Evolutionary conservation across 108 stramenopile species (phyloP), one percentile per base, ranked within the genome.

Genomic region (Discostella stelligeroides): DNA sequence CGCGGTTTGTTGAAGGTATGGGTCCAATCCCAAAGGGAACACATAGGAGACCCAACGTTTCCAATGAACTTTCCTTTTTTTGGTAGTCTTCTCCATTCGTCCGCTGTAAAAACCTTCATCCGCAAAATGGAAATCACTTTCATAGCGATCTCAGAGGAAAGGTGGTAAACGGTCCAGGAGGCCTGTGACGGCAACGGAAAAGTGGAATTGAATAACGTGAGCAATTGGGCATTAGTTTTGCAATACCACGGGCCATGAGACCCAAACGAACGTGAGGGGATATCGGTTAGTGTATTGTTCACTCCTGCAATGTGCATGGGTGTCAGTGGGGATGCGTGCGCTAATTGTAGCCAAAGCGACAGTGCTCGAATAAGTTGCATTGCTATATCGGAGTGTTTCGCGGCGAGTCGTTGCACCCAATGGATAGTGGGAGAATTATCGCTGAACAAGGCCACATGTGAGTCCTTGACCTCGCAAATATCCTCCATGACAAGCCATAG

Each of bases 1-100:
- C 8, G 0, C 13, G 11, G 28, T 29, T 7, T 11, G 25, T 27
- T 55, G 53, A 28, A 55, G 27, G 42, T 27, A 20, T 50, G 64
- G 64, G 64, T 65, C 64, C 34, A 65, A 29, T 50, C 64, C 64
- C 64, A 65, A 4, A 68, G 67, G 67, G 7, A 4, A 1, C 55
- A 37, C 34, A 12, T 68, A 68, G 27, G 4, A 0, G 13, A 4
- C 0, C 67, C 67, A 57, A 27, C 55, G 25, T 12, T 10, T 0
- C 67, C 67, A 68, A 58, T 68, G 38, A 23, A 40, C 46, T 29
- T 56, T 12, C 67, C 67, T 15, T 28, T 37, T 8, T 25, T 55
- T 0, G 29, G 48, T 51, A 49, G 64, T 65, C 47, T 47, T 11
- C 28, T 17, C 64, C 64, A 65, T 13, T 65, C 64, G n/a, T 17